phyloP scores from a whole-genome alignment of 192 early-diverging fungal species.

The Mortierella hygrophila region DNA sequence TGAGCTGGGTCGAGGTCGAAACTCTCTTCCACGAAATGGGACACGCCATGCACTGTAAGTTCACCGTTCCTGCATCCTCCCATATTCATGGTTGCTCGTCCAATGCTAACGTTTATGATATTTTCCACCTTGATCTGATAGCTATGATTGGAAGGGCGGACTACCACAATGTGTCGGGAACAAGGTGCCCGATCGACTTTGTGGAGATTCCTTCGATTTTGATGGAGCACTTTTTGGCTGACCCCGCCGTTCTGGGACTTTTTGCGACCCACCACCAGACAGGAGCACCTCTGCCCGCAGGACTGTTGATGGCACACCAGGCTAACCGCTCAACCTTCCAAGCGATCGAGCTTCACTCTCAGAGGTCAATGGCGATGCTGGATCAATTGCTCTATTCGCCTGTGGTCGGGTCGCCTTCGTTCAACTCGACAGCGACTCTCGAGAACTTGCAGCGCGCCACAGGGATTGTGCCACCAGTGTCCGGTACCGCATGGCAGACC shows the following conservation, averaged over 20 bases:
- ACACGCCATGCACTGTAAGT: constrained; percentile 93
- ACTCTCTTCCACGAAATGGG: constrained; percentile 99
- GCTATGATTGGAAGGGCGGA: constrained; percentile 94
- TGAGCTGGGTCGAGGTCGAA: constrained; percentile 89
- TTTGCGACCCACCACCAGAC: constrained; percentile 86
- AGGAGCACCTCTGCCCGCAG: constrained; percentile 68
- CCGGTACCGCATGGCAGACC: constrained; percentile 87
- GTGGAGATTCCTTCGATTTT: constrained; percentile 97
- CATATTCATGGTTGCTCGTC: not conserved
- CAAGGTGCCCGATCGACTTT: constrained; percentile 95
- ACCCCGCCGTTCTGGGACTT: constrained; percentile 76
- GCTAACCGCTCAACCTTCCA: constrained; percentile 69
- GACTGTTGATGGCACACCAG: constrained; percentile 65
- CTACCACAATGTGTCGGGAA: constrained; percentile 97
- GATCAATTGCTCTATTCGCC: constrained; percentile 92
- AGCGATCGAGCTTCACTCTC: constrained; percentile 85
- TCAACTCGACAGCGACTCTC: constrained; percentile 70
- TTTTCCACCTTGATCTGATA: constrained; percentile 11
- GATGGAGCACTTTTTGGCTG: constrained; percentile 91
- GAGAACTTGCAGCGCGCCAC: constrained; percentile 70
- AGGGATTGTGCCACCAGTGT: constrained; percentile 78
- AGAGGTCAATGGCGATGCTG: constrained; percentile 91
- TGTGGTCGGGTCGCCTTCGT: constrained; percentile 52
- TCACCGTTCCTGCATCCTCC: not conserved
- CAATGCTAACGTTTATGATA: not conserved